Conservation (phyloP, 2,329 filamentous ascomycete species). For the Juglanconis oblonga region DNA sequence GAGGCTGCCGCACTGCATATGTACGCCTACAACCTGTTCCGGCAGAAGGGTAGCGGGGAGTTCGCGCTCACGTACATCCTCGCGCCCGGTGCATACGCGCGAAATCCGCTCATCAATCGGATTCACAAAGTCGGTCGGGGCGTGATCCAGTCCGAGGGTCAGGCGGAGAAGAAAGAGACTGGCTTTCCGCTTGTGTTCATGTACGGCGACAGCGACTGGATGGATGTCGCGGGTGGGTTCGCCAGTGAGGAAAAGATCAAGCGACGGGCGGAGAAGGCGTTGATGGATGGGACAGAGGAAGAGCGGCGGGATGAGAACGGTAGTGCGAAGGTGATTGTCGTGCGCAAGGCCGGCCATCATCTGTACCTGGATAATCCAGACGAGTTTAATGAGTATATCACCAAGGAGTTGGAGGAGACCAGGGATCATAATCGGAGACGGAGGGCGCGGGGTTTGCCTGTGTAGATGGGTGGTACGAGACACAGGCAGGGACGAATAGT, state of each 20-base stretch:
- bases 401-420: conserved; percentile 53
- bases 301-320: conserved; percentile 74
- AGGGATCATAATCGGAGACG: conserved; percentile 24
- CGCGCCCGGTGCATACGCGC: conserved; percentile 88
- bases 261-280: conserved; percentile 56
- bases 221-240: conserved; percentile 86
- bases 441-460: conserved; percentile 8
- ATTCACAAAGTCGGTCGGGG: conserved; percentile 88
- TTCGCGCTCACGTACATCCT: conserved; percentile 92
- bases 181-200: conserved; percentile 86
- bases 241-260: conserved; percentile 78
- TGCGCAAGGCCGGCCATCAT: conserved; percentile 60
- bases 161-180: conserved; percentile 44
- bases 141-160: conserved; percentile 33
- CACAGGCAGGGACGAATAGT: neutral
- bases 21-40: conserved; percentile 93
- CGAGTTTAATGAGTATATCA: conserved; percentile 53
- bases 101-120: conserved; percentile 79
- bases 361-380: conserved; percentile 59
- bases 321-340: conserved; percentile 75
- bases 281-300: conserved; percentile 62
- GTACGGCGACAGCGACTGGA: conserved; percentile 99
- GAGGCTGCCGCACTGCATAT: conserved; percentile 86
- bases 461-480: neutral
- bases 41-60: conserved; percentile 86